Conservation (phyloP, 2,329 filamentous ascomycete genomes). For the Incumbomyces lentus region DNA sequence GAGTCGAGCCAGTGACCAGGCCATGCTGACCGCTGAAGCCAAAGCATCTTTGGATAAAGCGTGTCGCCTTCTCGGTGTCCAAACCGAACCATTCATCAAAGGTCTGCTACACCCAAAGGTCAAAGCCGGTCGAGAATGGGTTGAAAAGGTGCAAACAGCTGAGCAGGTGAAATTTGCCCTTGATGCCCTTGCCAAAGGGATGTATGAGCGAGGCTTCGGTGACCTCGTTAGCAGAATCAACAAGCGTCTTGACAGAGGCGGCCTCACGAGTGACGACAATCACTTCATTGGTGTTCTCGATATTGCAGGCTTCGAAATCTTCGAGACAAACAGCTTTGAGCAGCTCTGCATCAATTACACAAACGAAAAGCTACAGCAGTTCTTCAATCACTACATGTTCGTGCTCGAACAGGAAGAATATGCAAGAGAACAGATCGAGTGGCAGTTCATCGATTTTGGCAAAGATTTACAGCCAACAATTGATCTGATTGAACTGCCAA, state of each 20-base stretch:
- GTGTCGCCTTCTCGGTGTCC: slow-evolving; percentile 74
- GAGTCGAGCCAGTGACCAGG: slow-evolving; percentile 82
- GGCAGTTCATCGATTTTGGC: slow-evolving; percentile 99
- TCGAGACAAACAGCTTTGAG: slow-evolving; percentile 96
- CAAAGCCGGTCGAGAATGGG: slow-evolving; percentile 94
- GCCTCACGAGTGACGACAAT: slow-evolving; percentile 73
- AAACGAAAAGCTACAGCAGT: slow-evolving; percentile 97
- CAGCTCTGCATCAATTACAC: slow-evolving; percentile 99
- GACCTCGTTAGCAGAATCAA: slow-evolving; percentile 90
- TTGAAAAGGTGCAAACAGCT: slow-evolving; percentile 94
- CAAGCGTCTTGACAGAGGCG: slow-evolving; percentile 74
- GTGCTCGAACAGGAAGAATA: slow-evolving; percentile 98
- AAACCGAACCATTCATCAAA: slow-evolving; percentile 73
- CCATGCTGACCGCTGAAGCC: slow-evolving; percentile 65
- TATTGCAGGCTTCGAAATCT: slow-evolving; percentile 98
- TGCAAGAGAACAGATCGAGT: slow-evolving; percentile 93
- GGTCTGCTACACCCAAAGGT: slow-evolving; percentile 85
- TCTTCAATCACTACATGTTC: slow-evolving; percentile 99
- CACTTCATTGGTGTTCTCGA: slow-evolving; percentile 96
- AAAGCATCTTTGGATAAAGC: slow-evolving; percentile 66
- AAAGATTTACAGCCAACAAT: slow-evolving; percentile 95
- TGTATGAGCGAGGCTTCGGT: slow-evolving; percentile 93
- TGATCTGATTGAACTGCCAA: slow-evolving; percentile 88
- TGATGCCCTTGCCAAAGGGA: slow-evolving; percentile 88
- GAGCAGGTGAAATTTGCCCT: slow-evolving; percentile 87